A percentile compares a stretch with the other conserved stretches of the same genome.
Conservation (phyloP, 768 basidiomycete species). For the Rhodosporidiobolus odoratus region DNA sequence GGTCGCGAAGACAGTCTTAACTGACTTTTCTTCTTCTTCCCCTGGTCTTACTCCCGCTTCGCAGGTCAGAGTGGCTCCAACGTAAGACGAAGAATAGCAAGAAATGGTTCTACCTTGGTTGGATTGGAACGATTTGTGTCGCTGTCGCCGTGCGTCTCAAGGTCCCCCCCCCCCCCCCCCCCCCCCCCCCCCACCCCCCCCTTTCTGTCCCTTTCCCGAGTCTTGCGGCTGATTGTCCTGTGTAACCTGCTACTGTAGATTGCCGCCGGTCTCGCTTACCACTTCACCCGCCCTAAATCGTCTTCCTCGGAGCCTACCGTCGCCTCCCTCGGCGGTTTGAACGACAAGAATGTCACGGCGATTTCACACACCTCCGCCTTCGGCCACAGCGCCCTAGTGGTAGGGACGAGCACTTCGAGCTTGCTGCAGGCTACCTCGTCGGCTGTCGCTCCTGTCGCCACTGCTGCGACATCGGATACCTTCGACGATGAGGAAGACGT, state of each 20-base stretch:
- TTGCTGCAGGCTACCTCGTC: background rate
- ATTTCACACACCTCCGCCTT: background rate
- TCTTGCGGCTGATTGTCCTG: background rate
- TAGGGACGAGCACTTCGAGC: background rate
- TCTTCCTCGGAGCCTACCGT: background rate
- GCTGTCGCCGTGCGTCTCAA: conserved; percentile 8
- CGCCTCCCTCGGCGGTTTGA: conserved; percentile 7
- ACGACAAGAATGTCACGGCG: background rate
- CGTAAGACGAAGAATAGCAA: background rate
- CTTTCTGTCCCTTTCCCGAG: background rate
- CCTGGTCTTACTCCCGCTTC: too few species aligned
- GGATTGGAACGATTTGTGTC: background rate
- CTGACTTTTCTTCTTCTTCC: too few species aligned
- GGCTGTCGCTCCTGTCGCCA: too few species aligned
- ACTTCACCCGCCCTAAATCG: conserved; percentile 1
- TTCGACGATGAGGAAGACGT: too few species aligned
- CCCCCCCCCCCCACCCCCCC: background rate
- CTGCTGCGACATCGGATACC: too few species aligned
- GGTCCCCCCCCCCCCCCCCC: background rate
- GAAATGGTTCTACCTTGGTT: conserved; percentile 18
- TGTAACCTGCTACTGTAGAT: background rate
- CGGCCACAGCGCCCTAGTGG: too few species aligned
- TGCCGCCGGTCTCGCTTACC: background rate
- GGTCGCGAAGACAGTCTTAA: too few species aligned
- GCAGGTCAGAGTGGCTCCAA: conserved; percentile 19